Evolutionary conservation across 768 basidiomycete species (phyloP).

Genomic region (Phlebiopsis gigantea): DNA sequence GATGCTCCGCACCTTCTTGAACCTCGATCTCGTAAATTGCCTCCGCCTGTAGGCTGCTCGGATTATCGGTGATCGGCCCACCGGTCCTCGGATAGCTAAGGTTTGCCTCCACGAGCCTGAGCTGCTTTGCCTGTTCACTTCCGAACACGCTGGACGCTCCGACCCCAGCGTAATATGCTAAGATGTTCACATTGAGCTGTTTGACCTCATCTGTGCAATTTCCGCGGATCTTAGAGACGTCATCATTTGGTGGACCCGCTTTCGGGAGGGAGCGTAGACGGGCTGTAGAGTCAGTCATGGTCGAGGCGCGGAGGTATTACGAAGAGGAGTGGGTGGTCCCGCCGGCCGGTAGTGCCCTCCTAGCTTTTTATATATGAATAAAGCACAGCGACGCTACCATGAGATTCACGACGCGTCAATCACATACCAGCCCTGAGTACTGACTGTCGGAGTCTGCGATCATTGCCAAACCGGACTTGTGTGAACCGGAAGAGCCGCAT

Average conservation of each 20-base stretch:
- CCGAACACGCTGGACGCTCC: slow-evolving; percentile 18
- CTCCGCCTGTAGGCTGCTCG: slow-evolving; percentile 10
- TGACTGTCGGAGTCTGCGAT: too few relatives aligned
- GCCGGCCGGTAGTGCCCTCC: too few relatives aligned
- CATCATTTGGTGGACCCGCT: slow-evolving; percentile 22
- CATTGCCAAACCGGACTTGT: too few relatives aligned
- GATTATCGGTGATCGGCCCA: background rate
- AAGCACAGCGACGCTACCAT: too few relatives aligned
- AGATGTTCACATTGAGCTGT: slow-evolving; percentile 17
- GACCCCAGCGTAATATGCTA: slow-evolving; percentile 19
- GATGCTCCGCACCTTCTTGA: slow-evolving; percentile 14
- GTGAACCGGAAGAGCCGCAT: too few relatives aligned
- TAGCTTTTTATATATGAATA: too few relatives aligned
- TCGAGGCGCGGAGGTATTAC: background rate
- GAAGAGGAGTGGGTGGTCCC: background rate
- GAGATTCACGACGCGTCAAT: too few relatives aligned
- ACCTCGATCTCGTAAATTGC: slow-evolving; percentile 20
- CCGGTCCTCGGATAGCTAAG: slow-evolving; percentile 2
- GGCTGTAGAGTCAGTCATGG: background rate
- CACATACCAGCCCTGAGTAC: too few relatives aligned
- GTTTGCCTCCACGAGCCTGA: slow-evolving; percentile 19
- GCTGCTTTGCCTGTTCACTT: slow-evolving; percentile 9
- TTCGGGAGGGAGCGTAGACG: slow-evolving; percentile 14
- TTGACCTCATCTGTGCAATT: slow-evolving; percentile 18
- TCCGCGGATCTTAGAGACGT: slow-evolving; percentile 16